A percentile compares a stretch with the other conserved stretches of the same genome.
phyloP scores from a whole-genome alignment of 2,329 filamentous ascomycete species.

The Penicillium expansum region DNA sequence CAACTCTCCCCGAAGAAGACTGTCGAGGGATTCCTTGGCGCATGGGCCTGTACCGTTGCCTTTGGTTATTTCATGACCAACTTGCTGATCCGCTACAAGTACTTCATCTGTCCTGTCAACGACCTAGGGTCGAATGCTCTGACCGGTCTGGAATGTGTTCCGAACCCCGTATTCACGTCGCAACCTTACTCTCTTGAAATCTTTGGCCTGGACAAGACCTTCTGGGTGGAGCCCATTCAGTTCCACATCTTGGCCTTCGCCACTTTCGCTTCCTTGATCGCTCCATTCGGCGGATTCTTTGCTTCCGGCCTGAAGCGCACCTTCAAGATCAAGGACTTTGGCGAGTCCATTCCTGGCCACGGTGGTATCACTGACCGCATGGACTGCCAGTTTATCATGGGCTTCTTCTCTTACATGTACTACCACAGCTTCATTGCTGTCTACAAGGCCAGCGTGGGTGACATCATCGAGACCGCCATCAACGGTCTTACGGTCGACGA shows the following conservation, averaged over 20 bases:
- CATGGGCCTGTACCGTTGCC: constrained; percentile 91
- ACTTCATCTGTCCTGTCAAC: constrained; percentile 97
- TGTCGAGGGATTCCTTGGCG: constrained; percentile 92
- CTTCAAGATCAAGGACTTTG: constrained; percentile 99
- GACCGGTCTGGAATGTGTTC: constrained; percentile 82
- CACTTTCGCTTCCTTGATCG: constrained; percentile 92
- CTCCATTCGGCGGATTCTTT: constrained; percentile 97
- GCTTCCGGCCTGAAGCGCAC: constrained; percentile 95
- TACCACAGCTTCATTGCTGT: constrained; percentile 95
- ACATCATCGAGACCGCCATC: constrained; percentile 86
- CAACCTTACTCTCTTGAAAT: constrained; percentile 69
- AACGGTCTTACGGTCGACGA: constrained; percentile 83
- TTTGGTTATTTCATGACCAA: constrained; percentile 81
- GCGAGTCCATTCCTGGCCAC: constrained; percentile 94
- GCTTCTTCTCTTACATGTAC: constrained; percentile 97
- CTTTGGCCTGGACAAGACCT: constrained; percentile 67
- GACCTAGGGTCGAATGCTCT: constrained; percentile 92
- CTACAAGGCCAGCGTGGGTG: constrained; percentile 79
- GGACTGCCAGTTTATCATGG: constrained; percentile 99
- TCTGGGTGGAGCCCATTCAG: constrained; percentile 84
- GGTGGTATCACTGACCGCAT: constrained; percentile 98
- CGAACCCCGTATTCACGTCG: constrained; percentile 86
- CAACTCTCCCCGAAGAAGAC: constrained; percentile 99
- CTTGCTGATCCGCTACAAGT: constrained; percentile 83
- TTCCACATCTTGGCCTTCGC: constrained; percentile 88